Evolutionary conservation across 1,284 basidiomycete genomes (phyloP).

Genomic region (Marasmius fiardii): DNA sequence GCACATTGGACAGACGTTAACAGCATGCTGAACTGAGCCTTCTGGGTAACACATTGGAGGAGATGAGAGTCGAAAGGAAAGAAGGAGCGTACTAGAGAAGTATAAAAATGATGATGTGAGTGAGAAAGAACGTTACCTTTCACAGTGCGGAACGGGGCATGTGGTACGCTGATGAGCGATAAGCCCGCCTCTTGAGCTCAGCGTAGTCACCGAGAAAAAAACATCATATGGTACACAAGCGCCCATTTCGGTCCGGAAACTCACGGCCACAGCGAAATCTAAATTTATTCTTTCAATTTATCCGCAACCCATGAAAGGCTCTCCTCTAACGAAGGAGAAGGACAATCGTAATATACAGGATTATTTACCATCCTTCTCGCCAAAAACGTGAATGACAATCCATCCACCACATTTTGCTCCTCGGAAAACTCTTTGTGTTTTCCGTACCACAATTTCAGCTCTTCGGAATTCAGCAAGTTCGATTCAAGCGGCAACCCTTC

Average conservation of each 20-base stretch:
- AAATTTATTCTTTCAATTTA: constrained; percentile 24
- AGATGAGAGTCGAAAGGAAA: constrained; percentile 22
- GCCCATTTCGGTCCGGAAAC: constrained; percentile 1
- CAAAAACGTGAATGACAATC: constrained; percentile 82
- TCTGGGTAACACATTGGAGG: constrained; percentile 65
- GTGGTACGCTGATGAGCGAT: constrained; percentile 35
- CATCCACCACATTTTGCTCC: constrained; percentile 73
- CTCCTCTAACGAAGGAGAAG: constrained; percentile 40
- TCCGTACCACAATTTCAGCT: constrained; percentile 53
- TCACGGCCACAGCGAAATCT: not conserved
- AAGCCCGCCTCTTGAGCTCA: not conserved
- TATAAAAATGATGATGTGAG: constrained; percentile 43
- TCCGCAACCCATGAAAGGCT: constrained; percentile 75
- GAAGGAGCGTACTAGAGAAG: constrained; percentile 34
- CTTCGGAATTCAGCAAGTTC: constrained; percentile 52
- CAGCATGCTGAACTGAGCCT: constrained; percentile 63
- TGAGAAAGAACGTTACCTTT: constrained; percentile 38
- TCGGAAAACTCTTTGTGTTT: constrained; percentile 38
- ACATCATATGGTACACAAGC: not conserved
- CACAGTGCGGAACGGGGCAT: constrained; percentile 36
- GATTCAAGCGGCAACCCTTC: constrained; percentile 92
- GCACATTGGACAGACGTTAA: constrained; percentile 75
- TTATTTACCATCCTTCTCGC: constrained; percentile 72
- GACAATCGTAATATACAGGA: constrained; percentile 82
- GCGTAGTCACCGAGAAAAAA: not conserved